These are phyloP conservation scores for Herpetomonas samuelpessoai DNA, from an alignment of 208 protist genomes.

Conservation along the genomic window DNA sequence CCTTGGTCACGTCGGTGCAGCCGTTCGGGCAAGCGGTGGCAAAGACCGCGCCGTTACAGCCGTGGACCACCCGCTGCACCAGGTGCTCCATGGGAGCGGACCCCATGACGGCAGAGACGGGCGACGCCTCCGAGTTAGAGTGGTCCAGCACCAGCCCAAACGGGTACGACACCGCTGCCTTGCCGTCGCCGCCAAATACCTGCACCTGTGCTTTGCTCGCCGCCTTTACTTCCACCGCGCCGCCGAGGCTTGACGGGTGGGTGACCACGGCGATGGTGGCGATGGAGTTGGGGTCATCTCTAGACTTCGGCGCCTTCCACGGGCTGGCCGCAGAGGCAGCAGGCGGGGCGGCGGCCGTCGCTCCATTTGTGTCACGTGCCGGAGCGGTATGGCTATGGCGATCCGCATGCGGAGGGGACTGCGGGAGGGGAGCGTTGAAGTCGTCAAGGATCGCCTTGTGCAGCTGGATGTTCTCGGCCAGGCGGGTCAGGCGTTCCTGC, in stretches of 20 bases:
- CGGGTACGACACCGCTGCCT: background rate
- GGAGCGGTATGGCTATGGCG: no score
- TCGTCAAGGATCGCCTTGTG: constrained; percentile 30
- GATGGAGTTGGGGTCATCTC: background rate
- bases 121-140: constrained; percentile 1
- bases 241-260: background rate
- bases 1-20: background rate
- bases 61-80: background rate
- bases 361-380: no score
- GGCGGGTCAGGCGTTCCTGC: constrained; percentile 19
- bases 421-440: constrained; percentile 25
- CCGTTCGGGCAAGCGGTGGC: constrained; percentile 21
- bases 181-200: constrained; percentile 1
- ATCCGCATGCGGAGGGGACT: constrained; percentile 14
- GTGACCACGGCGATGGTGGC: background rate
- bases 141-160: background rate
- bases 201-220: constrained; percentile 3
- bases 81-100: constrained; percentile 14
- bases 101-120: background rate
- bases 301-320: background rate
- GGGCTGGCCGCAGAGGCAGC: no score
- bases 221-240: background rate
- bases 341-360: no score
- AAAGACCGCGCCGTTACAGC: constrained; percentile 6
- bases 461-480: constrained; percentile 28